Evolutionary conservation across 1,284 basidiomycete species (phyloP), one percentile per base, ranked within the genome.

Genomic region (Malassezia japonica): DNA sequence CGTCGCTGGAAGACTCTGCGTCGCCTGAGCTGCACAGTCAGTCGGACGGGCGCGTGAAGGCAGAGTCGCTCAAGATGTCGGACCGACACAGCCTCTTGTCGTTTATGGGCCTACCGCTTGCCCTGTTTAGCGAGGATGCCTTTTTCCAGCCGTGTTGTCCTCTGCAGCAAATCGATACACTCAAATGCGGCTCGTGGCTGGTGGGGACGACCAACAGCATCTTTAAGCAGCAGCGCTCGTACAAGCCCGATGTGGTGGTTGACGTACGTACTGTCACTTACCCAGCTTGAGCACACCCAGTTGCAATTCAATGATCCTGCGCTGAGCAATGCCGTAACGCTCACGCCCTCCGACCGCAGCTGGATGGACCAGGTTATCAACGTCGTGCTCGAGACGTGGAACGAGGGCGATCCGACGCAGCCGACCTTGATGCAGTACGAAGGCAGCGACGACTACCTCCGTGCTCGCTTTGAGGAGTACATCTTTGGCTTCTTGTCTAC

Each of bases 61-160:
- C 66, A 2, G 74, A 81, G 3, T 87, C 85, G 9, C 75, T 99
- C 25, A 79, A 79, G 61, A 95, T 92, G 1, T 90, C 87, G 13
- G 91, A 98, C 75, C 82, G 83, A 46, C 85, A 84, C 70, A 92
- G 88, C 70, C 79, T 99, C 78, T 78, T 94, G 74, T 79, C 86
- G 9, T 99, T 87, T 73, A 81, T 91, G 68, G 94, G 92, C 20
- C 76, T 96, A 23, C 92, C 89, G 2, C 76, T 95, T 13, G 85
- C 91, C 65, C 54, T 77, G 16, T 77, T 76, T 55, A 74, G 75
- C 34, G 50, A 71, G 47, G 87, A 88, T 60, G 80, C 89, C 1
- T 91, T 96, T 76, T 99, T 98, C 76, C 92, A 99, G 74, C 94
- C 92, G 1, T 99, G 96, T 74, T 78, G 98, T 20, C 92, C 92